phyloP scores from a whole-genome alignment of 371 early-diverging fungal species.

The Zychaea mexicana region DNA sequence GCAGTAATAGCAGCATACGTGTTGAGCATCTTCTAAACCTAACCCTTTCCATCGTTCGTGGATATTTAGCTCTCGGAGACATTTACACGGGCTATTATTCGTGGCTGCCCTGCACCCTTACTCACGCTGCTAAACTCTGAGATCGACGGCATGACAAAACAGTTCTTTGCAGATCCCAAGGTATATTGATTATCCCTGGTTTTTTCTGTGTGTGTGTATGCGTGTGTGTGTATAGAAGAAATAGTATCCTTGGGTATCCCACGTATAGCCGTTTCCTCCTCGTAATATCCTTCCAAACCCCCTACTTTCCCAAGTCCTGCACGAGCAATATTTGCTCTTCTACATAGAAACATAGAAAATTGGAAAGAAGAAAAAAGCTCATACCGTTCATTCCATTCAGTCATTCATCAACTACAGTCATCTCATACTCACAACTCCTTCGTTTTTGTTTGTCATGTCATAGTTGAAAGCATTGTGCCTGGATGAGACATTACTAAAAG shows the following conservation, averaged over 20 bases:
- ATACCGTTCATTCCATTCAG: neutral
- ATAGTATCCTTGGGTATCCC: too few species aligned
- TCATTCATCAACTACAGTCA: neutral
- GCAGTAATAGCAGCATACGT: too few species aligned
- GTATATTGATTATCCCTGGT: neutral
- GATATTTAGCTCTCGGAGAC: constrained; percentile 2
- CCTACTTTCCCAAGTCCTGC: too few species aligned
- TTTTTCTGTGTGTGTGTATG: too few species aligned
- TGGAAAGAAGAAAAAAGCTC: too few species aligned
- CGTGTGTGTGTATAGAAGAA: too few species aligned
- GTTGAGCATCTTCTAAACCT: too few species aligned
- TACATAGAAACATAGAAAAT: neutral
- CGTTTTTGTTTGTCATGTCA: neutral
- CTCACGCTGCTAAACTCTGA: neutral
- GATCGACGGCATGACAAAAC: constrained; percentile 6
- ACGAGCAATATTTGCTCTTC: constrained; percentile 2
- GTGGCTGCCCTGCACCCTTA: neutral
- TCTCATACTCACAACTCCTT: neutral
- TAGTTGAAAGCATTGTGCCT: neutral
- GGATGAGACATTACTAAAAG: neutral
- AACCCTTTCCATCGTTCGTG: too few species aligned
- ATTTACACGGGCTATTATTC: neutral
- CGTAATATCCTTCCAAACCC: too few species aligned
- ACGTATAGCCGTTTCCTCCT: too few species aligned
- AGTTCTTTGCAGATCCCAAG: constrained; percentile 9